Base-by-base conservation (phyloP, 1,139 yeast species). In the Candida mesenterica region DNA sequence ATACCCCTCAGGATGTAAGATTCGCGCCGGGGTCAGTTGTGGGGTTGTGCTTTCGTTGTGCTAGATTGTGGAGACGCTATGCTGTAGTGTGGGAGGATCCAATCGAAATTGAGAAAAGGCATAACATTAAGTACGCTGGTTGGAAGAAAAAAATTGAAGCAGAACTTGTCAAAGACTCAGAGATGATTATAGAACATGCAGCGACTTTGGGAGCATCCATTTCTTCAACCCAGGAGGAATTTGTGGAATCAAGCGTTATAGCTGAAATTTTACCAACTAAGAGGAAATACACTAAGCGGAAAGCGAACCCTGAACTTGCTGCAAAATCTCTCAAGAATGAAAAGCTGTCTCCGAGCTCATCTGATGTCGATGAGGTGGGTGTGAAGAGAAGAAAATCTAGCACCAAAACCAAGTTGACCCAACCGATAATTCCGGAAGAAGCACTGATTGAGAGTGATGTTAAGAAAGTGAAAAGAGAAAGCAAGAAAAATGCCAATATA, bases 61-160 rank as follows among this genome's bases (percentile, higher is more conserved):
- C 97, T 0, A 70, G 82, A 39, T 57, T 92, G 28, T 92, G 98
- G 98, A 71, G 96, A 54, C 66, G 94, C 29, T 92, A 92, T 56
- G 97, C 90, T 0, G 82, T 86, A 1, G 69, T 70, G n/a, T 92
- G 98, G 97, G 89, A 82, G 46, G 79, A 78, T 32, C 96, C 96
- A 0, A 53, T 64, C 16, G 92, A 83, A 40, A 79, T 87, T 0
- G 62, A 79, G 31, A 75, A 70, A 52, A 79, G 75, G 33, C 38
- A 35, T 20, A 56, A 56, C 24, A 49, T 57, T 9, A 61, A 56
- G 34, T 58, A 66, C 53, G 42, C 68, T 36, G 79, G 81, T 2
- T 73, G 79, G 75, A 77, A 74, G 50, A 74, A 76, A 45, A 73
- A 68, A 43, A 61, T 84, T 2, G 98, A 92, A 46, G 68, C 72